Base-by-base conservation (phyloP, 306 rosid genomes). In the Ormosia semicastrata region DNA sequence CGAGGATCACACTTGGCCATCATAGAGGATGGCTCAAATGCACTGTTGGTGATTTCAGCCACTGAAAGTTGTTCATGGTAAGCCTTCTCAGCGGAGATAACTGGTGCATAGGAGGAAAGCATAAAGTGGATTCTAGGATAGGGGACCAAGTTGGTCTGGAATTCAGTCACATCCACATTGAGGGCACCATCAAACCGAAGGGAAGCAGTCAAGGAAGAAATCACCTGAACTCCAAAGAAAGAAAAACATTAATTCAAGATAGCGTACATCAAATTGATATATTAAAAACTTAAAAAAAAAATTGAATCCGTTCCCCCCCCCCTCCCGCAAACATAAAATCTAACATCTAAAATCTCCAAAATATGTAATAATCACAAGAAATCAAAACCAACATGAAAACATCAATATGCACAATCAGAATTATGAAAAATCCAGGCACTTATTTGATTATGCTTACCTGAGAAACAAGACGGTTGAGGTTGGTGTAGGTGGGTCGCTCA, bases 1-100 rank as follows among this genome's bases (percentile, higher is more conserved):
- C 97, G 97, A 43, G 98, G 98, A 13, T 94, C 98, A 24, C 97
- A 94, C 89, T 94, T 94, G 52, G 97, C 98, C 98, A 91, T 94
- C 98, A 94, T 92, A 34, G 97, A 94, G 0, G 98, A 94, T 33
- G 97, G 98, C 85, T 94, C 97, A 13, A 94, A 94, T 1, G 97
- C 98, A 63, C 97, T 92, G 91, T 92, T 94, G 70, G 97, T 94
- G 66, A 94, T 94, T 57, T 94, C 98, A 14, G 98, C 94, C 5
- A 94, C 98, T 0, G 97, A 92, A 18, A 92, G 98, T 18, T 94
- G 98, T 70, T 93, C 97, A 41, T 93, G 97, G 81, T 92, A 90
- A 7, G 97, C 97, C 82, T 92, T 92, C 87, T 92, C 97, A 2
- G 97, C 94, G 1, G 94, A 92, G 81, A 93, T 94, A 37, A 92